These are phyloP conservation scores for Neofusicoccum sp. DNA, from an alignment of 2,329 filamentous ascomycete genomes.

Conservation along the genomic window DNA sequence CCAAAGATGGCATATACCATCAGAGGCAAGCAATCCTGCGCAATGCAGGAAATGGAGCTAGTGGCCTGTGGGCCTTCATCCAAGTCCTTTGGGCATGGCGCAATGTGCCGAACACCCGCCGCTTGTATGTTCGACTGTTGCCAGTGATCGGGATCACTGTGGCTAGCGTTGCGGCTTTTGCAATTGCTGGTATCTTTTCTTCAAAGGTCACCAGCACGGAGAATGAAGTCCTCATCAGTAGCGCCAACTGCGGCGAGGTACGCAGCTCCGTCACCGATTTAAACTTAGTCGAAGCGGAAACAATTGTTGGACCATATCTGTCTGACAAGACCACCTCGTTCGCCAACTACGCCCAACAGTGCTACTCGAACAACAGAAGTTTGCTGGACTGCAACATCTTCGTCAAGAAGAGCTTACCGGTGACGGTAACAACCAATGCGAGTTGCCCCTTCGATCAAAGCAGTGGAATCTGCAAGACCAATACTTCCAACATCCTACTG, in stretches of 20 bases:
- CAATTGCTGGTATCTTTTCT: conserved; percentile 19
- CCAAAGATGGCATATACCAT: conserved; percentile 31
- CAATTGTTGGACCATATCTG: not conserved
- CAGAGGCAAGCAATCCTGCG: conserved; percentile 22
- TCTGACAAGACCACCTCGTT: not conserved
- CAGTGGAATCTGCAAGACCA: conserved; percentile 17
- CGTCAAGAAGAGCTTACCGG: conserved; percentile 7
- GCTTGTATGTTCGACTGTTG: not conserved
- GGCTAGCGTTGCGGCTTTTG: conserved; percentile 1
- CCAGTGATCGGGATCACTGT: not conserved
- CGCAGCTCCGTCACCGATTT: not conserved
- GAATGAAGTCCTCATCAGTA: conserved; percentile 13
- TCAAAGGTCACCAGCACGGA: conserved; percentile 1
- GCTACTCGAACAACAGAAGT: conserved; percentile 1
- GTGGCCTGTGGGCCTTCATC: not conserved
- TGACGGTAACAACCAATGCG: conserved; percentile 16
- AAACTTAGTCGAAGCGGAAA: not conserved
- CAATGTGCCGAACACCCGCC: not conserved
- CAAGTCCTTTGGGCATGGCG: not conserved
- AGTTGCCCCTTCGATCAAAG: conserved; percentile 24
- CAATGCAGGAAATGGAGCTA: conserved; percentile 3
- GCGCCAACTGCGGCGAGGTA: not conserved
- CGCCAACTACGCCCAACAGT: not conserved
- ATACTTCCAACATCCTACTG: conserved; percentile 23
- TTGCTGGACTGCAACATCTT: conserved; percentile 13